These are phyloP conservation scores for Candida tropicalis DNA, from an alignment of 1,139 yeast species.

Conservation along the genomic window DNA sequence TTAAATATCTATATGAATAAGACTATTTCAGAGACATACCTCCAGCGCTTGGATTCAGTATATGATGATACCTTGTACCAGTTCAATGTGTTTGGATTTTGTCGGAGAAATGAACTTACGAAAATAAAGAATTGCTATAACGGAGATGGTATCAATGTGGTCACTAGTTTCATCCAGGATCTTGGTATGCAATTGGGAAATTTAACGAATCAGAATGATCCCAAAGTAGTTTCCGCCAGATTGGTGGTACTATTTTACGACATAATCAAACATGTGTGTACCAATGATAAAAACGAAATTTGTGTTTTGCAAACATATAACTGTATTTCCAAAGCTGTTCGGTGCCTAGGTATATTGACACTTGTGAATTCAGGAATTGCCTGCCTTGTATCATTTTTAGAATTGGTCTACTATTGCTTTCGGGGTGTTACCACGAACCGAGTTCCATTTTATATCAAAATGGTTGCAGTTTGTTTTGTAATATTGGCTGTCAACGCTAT, in stretches of 20 bases:
- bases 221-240: constrained; percentile 41
- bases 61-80: constrained; percentile 43
- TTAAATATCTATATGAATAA: constrained; percentile 33
- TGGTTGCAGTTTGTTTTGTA: neutral
- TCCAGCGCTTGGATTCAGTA: constrained; percentile 46
- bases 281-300: constrained; percentile 5
- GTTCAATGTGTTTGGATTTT: constrained; percentile 53
- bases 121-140: constrained; percentile 32
- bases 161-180: constrained; percentile 50
- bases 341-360: constrained; percentile 5
- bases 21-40: constrained; percentile 27
- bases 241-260: constrained; percentile 30
- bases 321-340: constrained; percentile 3
- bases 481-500: constrained; percentile 4
- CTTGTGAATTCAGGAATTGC: constrained; percentile 5
- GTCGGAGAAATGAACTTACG: constrained; percentile 32
- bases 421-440: neutral
- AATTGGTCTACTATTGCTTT: constrained; percentile 2
- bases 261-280: constrained; percentile 17
- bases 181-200: constrained; percentile 50
- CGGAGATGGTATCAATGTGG: constrained; percentile 48
- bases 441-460: neutral
- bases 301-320: constrained; percentile 14
- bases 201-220: constrained; percentile 39
- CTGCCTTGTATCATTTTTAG: neutral